Evolutionary conservation across 1,139 yeast genomes (phyloP).

Genomic region (Suhomyces bokatorum): DNA sequence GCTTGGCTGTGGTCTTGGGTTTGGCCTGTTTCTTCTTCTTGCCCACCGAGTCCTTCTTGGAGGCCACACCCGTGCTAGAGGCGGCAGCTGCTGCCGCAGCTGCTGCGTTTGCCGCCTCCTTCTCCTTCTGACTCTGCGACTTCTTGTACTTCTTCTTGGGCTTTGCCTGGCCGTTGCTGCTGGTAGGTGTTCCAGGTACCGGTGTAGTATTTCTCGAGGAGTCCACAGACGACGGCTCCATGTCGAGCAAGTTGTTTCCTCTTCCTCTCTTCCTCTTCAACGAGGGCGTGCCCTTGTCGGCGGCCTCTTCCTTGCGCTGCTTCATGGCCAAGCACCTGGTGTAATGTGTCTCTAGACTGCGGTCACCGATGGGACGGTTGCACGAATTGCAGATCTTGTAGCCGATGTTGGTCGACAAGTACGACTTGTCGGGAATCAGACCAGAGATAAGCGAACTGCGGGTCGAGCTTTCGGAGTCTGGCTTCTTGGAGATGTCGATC

Average conservation of each 20-base stretch:
- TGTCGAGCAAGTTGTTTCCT: slow-evolving; percentile 27
- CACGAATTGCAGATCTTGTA: slow-evolving; percentile 70
- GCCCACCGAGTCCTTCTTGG: slow-evolving; percentile 12
- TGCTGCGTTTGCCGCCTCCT: slow-evolving; percentile 50
- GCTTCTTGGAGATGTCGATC: slow-evolving; percentile 29
- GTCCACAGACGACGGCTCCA: slow-evolving; percentile 45
- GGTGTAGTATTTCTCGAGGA: slow-evolving; percentile 46
- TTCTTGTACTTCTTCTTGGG: slow-evolving; percentile 51
- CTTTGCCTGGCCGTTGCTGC: slow-evolving; percentile 18
- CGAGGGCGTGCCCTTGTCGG: slow-evolving; percentile 20
- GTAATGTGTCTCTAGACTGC: slow-evolving; percentile 48
- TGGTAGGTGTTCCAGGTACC: slow-evolving; percentile 28
- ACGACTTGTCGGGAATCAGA: slow-evolving; percentile 37
- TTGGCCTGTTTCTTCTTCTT: slow-evolving; percentile 49
- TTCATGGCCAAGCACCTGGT: slow-evolving; percentile 51
- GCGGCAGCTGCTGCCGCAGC: slow-evolving; percentile 48
- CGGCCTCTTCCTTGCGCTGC: slow-evolving; percentile 30
- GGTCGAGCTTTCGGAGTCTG: slow-evolving; percentile 20
- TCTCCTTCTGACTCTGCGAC: slow-evolving; percentile 46
- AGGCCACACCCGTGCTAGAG: slow-evolving; percentile 24
- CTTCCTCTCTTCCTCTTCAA: slow-evolving; percentile 38
- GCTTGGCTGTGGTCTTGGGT: slow-evolving; percentile 55
- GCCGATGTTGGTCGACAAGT: slow-evolving; percentile 44
- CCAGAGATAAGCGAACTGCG: slow-evolving; percentile 20
- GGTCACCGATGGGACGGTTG: slow-evolving; percentile 59